Evolutionary conservation across 192 early-diverging fungal genomes (phyloP).

Genomic region (Backusella macrospora): DNA sequence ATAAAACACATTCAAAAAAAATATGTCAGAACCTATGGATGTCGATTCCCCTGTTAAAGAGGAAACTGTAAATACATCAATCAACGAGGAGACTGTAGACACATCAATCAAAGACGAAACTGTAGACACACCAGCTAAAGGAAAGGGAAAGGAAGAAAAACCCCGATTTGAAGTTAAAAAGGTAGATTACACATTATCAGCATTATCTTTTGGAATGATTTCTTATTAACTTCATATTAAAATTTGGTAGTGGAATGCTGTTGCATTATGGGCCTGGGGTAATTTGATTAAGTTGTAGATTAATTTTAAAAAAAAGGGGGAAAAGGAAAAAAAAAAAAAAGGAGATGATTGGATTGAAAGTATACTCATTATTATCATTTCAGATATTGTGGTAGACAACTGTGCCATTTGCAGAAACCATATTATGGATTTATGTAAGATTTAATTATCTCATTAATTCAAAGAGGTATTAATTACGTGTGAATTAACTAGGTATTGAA

Average conservation of each 20-base stretch:
- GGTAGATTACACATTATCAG: conserved; percentile 44
- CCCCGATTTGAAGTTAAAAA: conserved; percentile 97
- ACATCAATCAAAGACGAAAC: background rate
- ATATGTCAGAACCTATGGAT: conserved; percentile 45
- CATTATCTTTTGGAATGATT: too few species aligned
- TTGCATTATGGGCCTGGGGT: conserved; percentile 99
- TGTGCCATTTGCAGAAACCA: conserved; percentile 99
- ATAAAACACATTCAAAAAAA: background rate
- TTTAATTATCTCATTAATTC: background rate
- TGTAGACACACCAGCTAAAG: conserved; percentile 35
- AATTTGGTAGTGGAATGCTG: conserved; percentile 90
- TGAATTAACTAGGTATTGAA: conserved; percentile 73
- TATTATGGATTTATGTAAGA: conserved; percentile 97
- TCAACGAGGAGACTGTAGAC: too few species aligned
- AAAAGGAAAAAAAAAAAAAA: too few species aligned
- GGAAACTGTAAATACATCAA: background rate
- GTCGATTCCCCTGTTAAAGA: conserved; percentile 27
- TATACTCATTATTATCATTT: background rate
- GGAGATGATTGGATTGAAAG: background rate
- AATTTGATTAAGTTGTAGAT: conserved; percentile 19
- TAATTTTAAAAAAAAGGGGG: too few species aligned
- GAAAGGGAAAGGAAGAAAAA: conserved; percentile 57
- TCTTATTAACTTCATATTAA: background rate
- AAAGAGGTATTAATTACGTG: background rate
- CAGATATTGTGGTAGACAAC: conserved; percentile 97